phyloP scores from a whole-genome alignment of 1,284 basidiomycete species.

The Porodaedalea pini region DNA sequence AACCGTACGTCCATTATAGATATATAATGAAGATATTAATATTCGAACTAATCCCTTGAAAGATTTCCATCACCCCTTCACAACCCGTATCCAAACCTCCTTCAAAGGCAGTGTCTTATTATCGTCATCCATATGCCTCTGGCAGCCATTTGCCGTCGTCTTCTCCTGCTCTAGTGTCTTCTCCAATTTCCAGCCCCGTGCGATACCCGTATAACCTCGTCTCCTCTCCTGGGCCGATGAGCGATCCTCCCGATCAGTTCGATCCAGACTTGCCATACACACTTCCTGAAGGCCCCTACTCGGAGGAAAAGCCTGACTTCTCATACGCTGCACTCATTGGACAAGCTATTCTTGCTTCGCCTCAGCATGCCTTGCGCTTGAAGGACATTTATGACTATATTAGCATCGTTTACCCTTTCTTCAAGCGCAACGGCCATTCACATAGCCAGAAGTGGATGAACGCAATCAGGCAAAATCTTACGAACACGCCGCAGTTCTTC shows the following conservation, averaged over 20 bases:
- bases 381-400: constrained; percentile 98
- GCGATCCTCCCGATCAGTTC: constrained; percentile 54
- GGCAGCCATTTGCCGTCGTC: constrained; percentile 27
- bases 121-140: background rate
- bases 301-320: constrained; percentile 70
- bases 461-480: constrained; percentile 83
- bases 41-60: background rate
- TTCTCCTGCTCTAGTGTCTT: constrained; percentile 44
- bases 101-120: constrained; percentile 3
- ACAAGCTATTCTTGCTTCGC: constrained; percentile 86
- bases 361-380: constrained; percentile 80
- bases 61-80: too few species aligned
- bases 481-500: constrained; percentile 76
- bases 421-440: constrained; percentile 68
- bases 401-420: constrained; percentile 89
- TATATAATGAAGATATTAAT: background rate
- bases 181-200: constrained; percentile 48
- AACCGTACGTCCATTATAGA: background rate
- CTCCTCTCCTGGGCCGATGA: constrained; percentile 77
- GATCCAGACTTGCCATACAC: constrained; percentile 65
- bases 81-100: background rate
- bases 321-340: constrained; percentile 96
- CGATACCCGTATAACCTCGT: constrained; percentile 57
- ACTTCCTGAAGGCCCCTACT: constrained; percentile 81
- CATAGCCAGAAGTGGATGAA: constrained; percentile 90